These are phyloP conservation scores for Pseudogymnoascus sp. DNA, from an alignment of 2,329 filamentous ascomycete species.

Conservation along the genomic window DNA sequence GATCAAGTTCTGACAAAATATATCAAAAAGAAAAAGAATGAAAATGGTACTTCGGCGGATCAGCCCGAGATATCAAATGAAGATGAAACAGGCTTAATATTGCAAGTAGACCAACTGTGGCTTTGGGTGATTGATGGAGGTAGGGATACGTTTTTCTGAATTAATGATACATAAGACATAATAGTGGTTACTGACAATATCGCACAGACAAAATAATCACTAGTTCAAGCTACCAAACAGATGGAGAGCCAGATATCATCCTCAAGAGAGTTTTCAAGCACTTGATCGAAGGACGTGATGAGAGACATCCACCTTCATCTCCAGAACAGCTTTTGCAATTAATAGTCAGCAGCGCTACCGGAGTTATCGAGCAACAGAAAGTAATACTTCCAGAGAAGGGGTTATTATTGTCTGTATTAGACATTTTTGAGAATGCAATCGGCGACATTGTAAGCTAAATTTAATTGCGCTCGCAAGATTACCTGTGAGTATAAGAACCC, in stretches of 20 bases:
- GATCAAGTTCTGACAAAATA: slow-evolving; percentile 5
- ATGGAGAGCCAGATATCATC: background rate
- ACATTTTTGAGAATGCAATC: slow-evolving; percentile 1
- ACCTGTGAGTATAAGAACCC: background rate
- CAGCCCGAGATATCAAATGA: too few species aligned
- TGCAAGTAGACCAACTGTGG: slow-evolving; percentile 2
- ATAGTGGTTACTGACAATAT: too few species aligned
- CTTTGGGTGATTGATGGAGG: background rate
- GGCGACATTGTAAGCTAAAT: background rate
- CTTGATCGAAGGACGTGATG: background rate
- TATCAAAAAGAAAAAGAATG: background rate
- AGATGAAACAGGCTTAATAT: background rate
- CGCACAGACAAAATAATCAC: background rate
- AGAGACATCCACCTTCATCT: background rate
- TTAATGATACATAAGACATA: too few species aligned
- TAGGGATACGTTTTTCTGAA: background rate
- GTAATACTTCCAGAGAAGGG: background rate
- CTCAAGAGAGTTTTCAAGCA: background rate
- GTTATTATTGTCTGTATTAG: background rate
- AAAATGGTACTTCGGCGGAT: background rate
- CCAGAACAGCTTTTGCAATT: background rate
- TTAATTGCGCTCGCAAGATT: background rate
- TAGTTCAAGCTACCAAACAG: slow-evolving; percentile 2
- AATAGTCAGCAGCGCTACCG: background rate
- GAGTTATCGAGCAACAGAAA: background rate